These are phyloP conservation scores for Dictyostelium gargantuum DNA, from an alignment of 208 protist species.

Conservation along the genomic window DNA sequence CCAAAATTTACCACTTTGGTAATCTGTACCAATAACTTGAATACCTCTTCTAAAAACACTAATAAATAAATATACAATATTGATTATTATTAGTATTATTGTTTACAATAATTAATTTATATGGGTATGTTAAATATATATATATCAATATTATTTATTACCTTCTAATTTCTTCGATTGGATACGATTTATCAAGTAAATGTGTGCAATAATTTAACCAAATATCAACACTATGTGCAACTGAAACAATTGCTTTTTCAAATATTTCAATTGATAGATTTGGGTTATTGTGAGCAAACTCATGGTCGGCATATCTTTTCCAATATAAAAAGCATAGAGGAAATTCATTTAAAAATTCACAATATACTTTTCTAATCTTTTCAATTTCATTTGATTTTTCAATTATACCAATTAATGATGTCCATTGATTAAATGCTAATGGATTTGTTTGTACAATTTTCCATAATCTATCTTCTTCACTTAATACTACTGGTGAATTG, in stretches of 20 bases:
- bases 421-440: not conserved
- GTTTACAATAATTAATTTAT: too few relatives aligned
- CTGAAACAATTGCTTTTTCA: not conserved
- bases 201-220: not conserved
- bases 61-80: not conserved
- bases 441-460: not conserved
- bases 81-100: too few relatives aligned
- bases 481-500: too few relatives aligned
- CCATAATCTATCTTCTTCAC: not conserved
- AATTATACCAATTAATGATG: not conserved
- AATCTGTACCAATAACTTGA: not conserved
- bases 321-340: conserved; percentile 13
- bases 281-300: not conserved
- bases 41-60: conserved; percentile 4
- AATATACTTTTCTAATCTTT: not conserved
- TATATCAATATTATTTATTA: not conserved
- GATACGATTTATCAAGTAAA: not conserved
- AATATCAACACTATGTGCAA: not conserved
- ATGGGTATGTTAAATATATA: not conserved
- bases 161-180: not conserved
- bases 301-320: conserved; percentile 12
- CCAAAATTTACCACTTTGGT: not conserved
- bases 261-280: not conserved
- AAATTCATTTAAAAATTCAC: not conserved
- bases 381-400: not conserved